Conservation (phyloP, 306 rosid species). For the Nissolia schottii region DNA sequence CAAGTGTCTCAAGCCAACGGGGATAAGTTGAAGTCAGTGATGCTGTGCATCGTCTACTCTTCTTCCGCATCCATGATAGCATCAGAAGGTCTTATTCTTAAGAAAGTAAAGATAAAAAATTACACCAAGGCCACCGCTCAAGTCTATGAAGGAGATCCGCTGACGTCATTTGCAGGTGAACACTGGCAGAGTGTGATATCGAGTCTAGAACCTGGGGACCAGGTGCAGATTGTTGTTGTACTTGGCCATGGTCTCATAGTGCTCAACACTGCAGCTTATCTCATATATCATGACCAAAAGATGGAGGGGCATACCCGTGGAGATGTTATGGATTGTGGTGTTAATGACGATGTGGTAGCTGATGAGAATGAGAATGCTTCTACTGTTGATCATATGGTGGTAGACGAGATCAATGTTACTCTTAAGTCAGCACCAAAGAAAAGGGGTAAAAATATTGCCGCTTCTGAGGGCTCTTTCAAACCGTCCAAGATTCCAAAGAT, state of each 20-base stretch:
- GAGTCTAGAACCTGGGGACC: neutral
- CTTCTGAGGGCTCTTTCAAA: no score
- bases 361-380: fast-evolving
- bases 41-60: neutral
- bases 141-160: neutral
- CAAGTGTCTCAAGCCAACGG: neutral
- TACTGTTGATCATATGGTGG: no score
- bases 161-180: neutral
- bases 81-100: neutral
- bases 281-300: neutral
- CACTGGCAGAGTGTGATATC: neutral
- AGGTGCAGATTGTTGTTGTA: neutral
- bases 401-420: no score
- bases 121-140: neutral
- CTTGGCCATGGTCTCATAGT: neutral
- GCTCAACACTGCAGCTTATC: neutral
- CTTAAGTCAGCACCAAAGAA: no score
- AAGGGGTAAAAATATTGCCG: no score
- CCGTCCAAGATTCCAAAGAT: no score
- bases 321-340: neutral
- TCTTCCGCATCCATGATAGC: neutral
- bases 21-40: neutral
- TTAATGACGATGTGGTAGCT: neutral
- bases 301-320: neutral
- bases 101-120: neutral